These are phyloP conservation scores for Cutaneotrichosporon mucoides DNA, from an alignment of 1,284 basidiomycete species.

Conservation along the genomic window DNA sequence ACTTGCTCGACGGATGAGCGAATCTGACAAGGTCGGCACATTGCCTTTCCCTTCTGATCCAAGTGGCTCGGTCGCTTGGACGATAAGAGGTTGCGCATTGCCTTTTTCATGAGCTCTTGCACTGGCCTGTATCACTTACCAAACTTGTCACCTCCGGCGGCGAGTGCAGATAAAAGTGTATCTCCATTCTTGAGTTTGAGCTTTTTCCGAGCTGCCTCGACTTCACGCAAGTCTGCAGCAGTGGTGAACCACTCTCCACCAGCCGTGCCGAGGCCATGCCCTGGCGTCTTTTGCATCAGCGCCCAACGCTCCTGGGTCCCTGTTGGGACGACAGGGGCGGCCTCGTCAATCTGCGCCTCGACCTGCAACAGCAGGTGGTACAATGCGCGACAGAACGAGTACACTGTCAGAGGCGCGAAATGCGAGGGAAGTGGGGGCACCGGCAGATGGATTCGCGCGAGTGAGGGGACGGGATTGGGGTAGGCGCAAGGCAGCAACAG, in stretches of 20 bases:
- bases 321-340: not conserved
- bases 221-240: slow-evolving; percentile 30
- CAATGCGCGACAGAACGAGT: slow-evolving; percentile 39
- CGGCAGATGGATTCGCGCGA: slow-evolving; percentile 35
- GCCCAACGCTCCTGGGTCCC: slow-evolving; percentile 34
- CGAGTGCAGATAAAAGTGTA: slow-evolving; percentile 21
- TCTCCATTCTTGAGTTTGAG: slow-evolving; percentile 13
- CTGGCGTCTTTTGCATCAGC: slow-evolving; percentile 35
- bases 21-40: slow-evolving; percentile 25
- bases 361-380: slow-evolving; percentile 33
- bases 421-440: slow-evolving; percentile 38
- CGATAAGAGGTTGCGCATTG: slow-evolving; percentile 28
- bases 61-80: slow-evolving; percentile 25
- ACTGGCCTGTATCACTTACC: slow-evolving; percentile 23
- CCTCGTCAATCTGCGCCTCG: slow-evolving; percentile 21
- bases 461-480: slow-evolving; percentile 42
- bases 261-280: slow-evolving; percentile 10
- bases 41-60: slow-evolving; percentile 8
- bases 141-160: slow-evolving; percentile 27
- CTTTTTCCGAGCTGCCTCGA: slow-evolving; percentile 16
- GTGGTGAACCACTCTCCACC: slow-evolving; percentile 42
- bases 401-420: slow-evolving; percentile 35
- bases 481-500: slow-evolving; percentile 39
- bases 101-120: slow-evolving; percentile 24
- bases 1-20: slow-evolving; percentile 35